A percentile compares a stretch with the other conserved stretches of the same genome.
phyloP scores from a whole-genome alignment of 1,284 basidiomycete genomes.

The Ustilago crameri region DNA sequence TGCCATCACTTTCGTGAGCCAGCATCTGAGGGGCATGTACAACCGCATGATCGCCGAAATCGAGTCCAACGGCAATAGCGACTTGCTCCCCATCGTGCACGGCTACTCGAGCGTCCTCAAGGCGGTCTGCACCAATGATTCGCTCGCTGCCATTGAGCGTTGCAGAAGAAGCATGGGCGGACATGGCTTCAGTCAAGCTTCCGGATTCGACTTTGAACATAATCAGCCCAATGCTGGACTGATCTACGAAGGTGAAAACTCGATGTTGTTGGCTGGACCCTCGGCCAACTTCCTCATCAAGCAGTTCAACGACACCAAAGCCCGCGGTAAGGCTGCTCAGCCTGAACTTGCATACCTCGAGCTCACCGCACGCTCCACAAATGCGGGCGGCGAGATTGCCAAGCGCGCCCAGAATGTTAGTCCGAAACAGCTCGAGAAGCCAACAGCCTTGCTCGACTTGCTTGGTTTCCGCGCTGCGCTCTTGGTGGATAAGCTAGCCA shows the following conservation, averaged over 20 bases:
- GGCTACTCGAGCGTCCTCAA: slow-evolving; percentile 60
- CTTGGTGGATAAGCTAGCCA: slow-evolving; percentile 35
- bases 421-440: slow-evolving; percentile 14
- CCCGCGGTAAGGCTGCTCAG: slow-evolving; percentile 22
- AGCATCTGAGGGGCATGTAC: slow-evolving; percentile 50
- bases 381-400: slow-evolving; percentile 1
- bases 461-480: slow-evolving; percentile 41
- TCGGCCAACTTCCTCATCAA: slow-evolving; percentile 57
- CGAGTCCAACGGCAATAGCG: slow-evolving; percentile 30
- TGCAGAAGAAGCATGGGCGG: slow-evolving; percentile 57
- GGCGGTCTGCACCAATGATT: slow-evolving; percentile 51
- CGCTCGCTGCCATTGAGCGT: slow-evolving; percentile 48
- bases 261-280: slow-evolving; percentile 56
- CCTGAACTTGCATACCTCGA: slow-evolving; percentile 45
- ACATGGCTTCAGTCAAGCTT: slow-evolving; percentile 52
- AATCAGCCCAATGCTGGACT: slow-evolving; percentile 59
- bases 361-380: slow-evolving; percentile 1
- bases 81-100: slow-evolving; percentile 52
- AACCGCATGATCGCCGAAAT: slow-evolving; percentile 49
- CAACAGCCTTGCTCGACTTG: slow-evolving; percentile 32
- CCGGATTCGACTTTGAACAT: slow-evolving; percentile 56
- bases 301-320: slow-evolving; percentile 39
- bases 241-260: slow-evolving; percentile 60
- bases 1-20: slow-evolving; percentile 52
- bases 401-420: slow-evolving; percentile 13